Conservation (phyloP, 1,284 basidiomycete genomes). For the Ustilago esculenta region DNA sequence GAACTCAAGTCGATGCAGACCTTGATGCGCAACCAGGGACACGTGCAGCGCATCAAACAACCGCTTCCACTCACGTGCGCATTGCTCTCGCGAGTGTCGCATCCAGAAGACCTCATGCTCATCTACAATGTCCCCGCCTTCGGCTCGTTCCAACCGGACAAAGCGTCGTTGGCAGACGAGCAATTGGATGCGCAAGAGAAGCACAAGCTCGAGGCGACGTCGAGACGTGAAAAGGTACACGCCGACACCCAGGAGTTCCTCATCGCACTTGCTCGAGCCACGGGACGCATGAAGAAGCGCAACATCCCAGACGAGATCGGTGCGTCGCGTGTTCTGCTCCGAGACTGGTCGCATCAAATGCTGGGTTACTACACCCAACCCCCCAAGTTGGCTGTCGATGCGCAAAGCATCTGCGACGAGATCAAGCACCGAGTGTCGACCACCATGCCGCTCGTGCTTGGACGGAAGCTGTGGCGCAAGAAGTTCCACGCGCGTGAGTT, state of each 20-base stretch:
- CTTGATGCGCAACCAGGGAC: slow-evolving; percentile 61
- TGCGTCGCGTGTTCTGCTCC: slow-evolving; percentile 58
- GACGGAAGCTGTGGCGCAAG: slow-evolving; percentile 53
- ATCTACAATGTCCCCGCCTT: slow-evolving; percentile 62
- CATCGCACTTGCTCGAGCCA: slow-evolving; percentile 55
- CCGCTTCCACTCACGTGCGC: slow-evolving; percentile 55
- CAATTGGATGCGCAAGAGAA: slow-evolving; percentile 39
- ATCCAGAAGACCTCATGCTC: slow-evolving; percentile 63
- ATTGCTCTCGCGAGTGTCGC: slow-evolving; percentile 53
- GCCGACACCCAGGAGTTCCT: slow-evolving; percentile 64
- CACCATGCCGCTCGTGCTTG: slow-evolving; percentile 27
- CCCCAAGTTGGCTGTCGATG: slow-evolving; percentile 43
- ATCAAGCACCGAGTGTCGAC: slow-evolving; percentile 27
- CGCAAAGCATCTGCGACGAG: slow-evolving; percentile 23
- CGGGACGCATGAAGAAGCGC: slow-evolving; percentile 57
- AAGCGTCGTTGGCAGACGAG: slow-evolving; percentile 45
- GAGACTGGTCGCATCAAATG: slow-evolving; percentile 60
- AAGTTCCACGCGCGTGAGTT: slow-evolving; percentile 51
- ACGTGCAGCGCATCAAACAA: slow-evolving; percentile 61
- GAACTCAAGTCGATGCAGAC: slow-evolving; percentile 54
- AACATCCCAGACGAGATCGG: slow-evolving; percentile 57
- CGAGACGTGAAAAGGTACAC: slow-evolving; percentile 48
- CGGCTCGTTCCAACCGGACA: slow-evolving; percentile 52
- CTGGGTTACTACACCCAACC: slow-evolving; percentile 61
- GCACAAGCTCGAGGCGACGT: slow-evolving; percentile 29